Evolutionary conservation across 2,329 filamentous ascomycete genomes (phyloP), one percentile per base, ranked within the genome.

Genomic region (Cytospora schulzeri): DNA sequence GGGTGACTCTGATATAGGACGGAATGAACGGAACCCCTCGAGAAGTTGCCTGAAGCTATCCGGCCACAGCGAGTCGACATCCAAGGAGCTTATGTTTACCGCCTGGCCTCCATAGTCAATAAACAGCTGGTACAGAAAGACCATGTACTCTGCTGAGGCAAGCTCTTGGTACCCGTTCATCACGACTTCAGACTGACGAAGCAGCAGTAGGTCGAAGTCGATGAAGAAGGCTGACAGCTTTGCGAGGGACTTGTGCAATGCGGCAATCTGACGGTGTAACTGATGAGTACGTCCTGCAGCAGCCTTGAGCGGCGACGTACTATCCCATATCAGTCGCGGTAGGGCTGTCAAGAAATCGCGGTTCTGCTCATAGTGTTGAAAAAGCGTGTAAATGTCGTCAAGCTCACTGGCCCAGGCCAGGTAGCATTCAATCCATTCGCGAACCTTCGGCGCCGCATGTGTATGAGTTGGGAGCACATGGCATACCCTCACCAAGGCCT

Each of bases 211-310:
- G 69, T 89, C 86, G 66, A 86, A 73, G 17, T 75, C 71, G 60
- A 87, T 74, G 65, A 88, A 83, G 66, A 79, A 79, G 15, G 81
- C 83, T 1, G 84, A 76, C 53, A 89, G 71, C 63, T 74, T 78
- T n/a, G 83, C 78, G 67, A 81, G 83, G 2, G 71, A 71, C 12
- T 68, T 66, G 67, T 78, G 82, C 51, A 83, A 75, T 0, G 71
- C 69, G n/a, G 71, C 70, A 3, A 79, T 71, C 33, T 75, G 68
- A 2, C 75, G 69, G 7, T 74, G 74, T 9, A 79, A 70, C 59
- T 68, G 71, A 28, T 61, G 64, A 29, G 67, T 66, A 19, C 68
- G 68, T 9, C 68, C 65, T 57, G 70, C 68, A 4, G 72, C 62
- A 57, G 72, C 67, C 69, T 77, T 74, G 15, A 35, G 45, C 31